phyloP scores from a whole-genome alignment of 164 flowering plant species.

The Nymphaea thermarum region DNA sequence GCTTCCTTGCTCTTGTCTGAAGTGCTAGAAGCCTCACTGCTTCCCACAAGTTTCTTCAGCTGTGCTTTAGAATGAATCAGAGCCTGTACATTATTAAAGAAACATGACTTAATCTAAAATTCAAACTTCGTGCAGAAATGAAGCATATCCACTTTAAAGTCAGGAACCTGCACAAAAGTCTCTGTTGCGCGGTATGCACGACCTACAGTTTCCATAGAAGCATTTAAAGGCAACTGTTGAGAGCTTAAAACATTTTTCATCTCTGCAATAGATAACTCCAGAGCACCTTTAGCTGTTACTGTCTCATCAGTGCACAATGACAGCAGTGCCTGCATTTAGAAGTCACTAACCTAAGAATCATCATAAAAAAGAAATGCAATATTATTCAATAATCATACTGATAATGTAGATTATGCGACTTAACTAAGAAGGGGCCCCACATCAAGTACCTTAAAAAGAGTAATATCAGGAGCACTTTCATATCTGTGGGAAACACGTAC shows the following conservation, averaged over 20 bases:
- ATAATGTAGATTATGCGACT: too few relatives aligned
- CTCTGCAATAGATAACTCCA: constrained; percentile 75
- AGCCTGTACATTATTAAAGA: constrained; percentile 33
- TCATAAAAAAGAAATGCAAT: background rate
- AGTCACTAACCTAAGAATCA: background rate
- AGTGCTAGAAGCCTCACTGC: constrained; percentile 46
- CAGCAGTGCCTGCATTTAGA: constrained; percentile 59
- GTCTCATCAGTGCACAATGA: constrained; percentile 82
- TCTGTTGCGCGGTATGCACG: constrained; percentile 97
- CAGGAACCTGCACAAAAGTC: constrained; percentile 77
- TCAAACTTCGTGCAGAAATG: background rate
- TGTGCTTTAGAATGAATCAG: constrained; percentile 60
- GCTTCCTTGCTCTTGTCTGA: constrained; percentile 62
- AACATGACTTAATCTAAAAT: background rate
- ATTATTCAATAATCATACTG: background rate
- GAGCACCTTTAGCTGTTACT: constrained; percentile 76
- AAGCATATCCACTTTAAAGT: constrained; percentile 1
- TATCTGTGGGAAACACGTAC: constrained; percentile 84
- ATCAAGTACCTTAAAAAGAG: constrained; percentile 78
- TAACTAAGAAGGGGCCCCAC: too few relatives aligned
- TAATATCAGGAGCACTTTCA: constrained; percentile 92
- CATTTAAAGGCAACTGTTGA: constrained; percentile 71
- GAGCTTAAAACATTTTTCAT: constrained; percentile 78
- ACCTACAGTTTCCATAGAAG: constrained; percentile 85
- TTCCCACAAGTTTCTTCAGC: constrained; percentile 67